Evolutionary conservation across 2,329 filamentous ascomycete genomes (phyloP).

Genomic region (Neofusicoccum sp.): DNA sequence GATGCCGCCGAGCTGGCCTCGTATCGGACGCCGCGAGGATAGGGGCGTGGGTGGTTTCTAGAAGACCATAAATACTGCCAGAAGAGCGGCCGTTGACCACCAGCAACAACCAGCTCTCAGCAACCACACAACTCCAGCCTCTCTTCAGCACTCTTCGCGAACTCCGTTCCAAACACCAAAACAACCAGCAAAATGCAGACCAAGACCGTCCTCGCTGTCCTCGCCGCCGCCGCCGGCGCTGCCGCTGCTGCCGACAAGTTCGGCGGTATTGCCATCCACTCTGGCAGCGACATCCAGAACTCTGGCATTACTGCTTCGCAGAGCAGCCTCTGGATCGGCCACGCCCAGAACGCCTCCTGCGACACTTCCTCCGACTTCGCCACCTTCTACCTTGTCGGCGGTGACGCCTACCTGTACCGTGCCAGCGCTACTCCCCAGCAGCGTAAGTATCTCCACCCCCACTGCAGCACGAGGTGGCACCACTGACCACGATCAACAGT

Average conservation of each 20-base stretch:
- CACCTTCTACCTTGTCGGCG: constrained; percentile 52
- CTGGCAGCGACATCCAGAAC: constrained; percentile 52
- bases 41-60: not conserved
- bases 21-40: not conserved
- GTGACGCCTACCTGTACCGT: constrained; percentile 51
- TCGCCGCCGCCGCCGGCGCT: constrained; percentile 32
- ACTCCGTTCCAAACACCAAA: constrained; percentile 11
- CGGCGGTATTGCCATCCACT: constrained; percentile 50
- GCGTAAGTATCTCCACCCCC: constrained; percentile 43
- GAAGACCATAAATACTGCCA: not conserved
- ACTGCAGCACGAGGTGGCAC: not conserved
- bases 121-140: not conserved
- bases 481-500: not conserved
- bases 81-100: not conserved
- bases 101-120: constrained; percentile 12
- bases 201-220: constrained; percentile 21
- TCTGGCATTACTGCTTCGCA: constrained; percentile 45
- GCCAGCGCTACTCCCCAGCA: constrained; percentile 46
- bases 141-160: not conserved
- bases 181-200: constrained; percentile 30
- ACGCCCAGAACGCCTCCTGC: constrained; percentile 51
- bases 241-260: constrained; percentile 40
- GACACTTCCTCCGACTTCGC: constrained; percentile 41
- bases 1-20: not conserved
- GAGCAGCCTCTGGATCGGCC: constrained; percentile 45